Evolutionary conservation across 2,329 filamentous ascomycete genomes (phyloP), one percentile per base, ranked within the genome.

Genomic region (Scedosporium apiospermum): DNA sequence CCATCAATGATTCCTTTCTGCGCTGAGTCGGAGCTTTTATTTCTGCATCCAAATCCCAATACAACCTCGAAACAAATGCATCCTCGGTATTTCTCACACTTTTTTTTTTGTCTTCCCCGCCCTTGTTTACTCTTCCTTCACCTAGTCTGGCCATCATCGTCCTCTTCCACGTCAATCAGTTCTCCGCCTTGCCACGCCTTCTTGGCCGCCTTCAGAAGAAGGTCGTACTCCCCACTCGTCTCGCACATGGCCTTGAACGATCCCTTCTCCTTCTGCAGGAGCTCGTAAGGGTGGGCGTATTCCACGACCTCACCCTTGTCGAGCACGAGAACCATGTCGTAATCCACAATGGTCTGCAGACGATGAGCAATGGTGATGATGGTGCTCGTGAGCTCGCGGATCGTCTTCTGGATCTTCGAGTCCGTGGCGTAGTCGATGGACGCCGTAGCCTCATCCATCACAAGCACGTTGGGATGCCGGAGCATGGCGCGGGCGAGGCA

Each of bases 391-490:
- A 98, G 83, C 73, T 96, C 90, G n/a, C 92, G 88, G 65, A 99
- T 93, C 0, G 95, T 98, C 69, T 91, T 91, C 75, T 99, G 95
- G 68, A 99, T 98, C 78, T 96, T 97, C 59, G 88, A 82, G 70
- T 99, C 95, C 1, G 95, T 99, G 4, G 88, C 89, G 75, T 98
- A 98, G 76, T 99, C 95, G 70, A 99, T 98, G 0, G 91, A 96
- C 0, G 95, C 95, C 0, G 95, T 99, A 0, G 95, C 95, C 78
- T 99, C 95, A 74, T 99, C 95, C 95, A 99, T 98, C 71, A 99
- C 88, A n/a, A 99, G 80, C 1, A 99, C 92, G 66, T 90, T 93
- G 0, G 95, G 93, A 41, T 86, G 85, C 76, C 96, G 97, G 66
- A 99, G 88, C 67, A 99, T 85, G 0, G 95, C 95, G 62, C 95